Evolutionary conservation across 108 stramenopile genomes (phyloP), one percentile per base, ranked within the genome.

Genomic region (Nitzschia inconspicua): DNA sequence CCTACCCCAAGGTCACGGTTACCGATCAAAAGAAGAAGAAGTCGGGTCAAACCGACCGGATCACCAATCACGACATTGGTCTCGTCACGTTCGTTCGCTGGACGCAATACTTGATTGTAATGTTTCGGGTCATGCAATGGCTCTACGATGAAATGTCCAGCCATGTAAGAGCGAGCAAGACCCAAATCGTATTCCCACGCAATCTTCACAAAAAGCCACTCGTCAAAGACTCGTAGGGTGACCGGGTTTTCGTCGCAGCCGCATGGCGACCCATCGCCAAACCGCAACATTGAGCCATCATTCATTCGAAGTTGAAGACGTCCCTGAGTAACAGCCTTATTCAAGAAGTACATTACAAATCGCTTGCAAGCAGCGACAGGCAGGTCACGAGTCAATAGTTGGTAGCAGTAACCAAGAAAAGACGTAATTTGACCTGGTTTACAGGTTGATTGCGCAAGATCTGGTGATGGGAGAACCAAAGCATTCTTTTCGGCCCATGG

Each of bases 181-280:
- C 96, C 96, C 57, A 97, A 69, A 69, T 97, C 96, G 61, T 82
- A 92, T 53, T 93, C 92, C 41, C 88, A 67, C 1, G 93, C 96
- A 42, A 89, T 72, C 57, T 93, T 86, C 28, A 96, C 93, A 72
- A 97, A 97, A 73, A 95, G 89, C 93, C 89, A 91, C 61, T 83
- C 82, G 57, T 95, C 76, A 59, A 89, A 94, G 32, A 97, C 81
- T 11, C 90, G 75, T 1, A 93, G 46, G 1, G 80, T 81, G n/a
- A 95, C 83, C 19, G 80, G 84, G 47, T 63, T 68, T 9, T 43
- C 27, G 43, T 84, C 89, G 18, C 66, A 68, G n/a, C 82, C 75
- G 52, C 78, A 76, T 0, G 60, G 63, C 24, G 66, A 49, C 37
- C 72, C 79, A 61, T 91, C 86, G 0, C 94, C 91, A 60, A 88